Evolutionary conservation across 495 filamentous ascomycete species (phyloP).

Genomic region (Hypoxylon fuscum): DNA sequence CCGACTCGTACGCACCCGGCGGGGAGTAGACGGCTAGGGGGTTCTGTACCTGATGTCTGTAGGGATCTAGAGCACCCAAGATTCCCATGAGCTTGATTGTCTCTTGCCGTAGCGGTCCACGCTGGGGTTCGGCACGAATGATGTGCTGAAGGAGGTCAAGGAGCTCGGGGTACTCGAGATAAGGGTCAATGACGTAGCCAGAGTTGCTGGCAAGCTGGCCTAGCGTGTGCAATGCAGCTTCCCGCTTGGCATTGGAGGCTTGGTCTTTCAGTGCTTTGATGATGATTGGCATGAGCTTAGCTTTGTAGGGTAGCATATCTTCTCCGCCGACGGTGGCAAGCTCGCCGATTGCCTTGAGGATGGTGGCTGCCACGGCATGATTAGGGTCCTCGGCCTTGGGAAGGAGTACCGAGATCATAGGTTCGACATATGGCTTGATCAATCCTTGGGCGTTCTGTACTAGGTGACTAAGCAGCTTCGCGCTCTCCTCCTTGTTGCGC

Average conservation of each 20-base stretch:
- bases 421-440: slow-evolving; percentile 94
- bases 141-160: slow-evolving; percentile 92
- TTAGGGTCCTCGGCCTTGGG: slow-evolving; percentile 87
- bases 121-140: slow-evolving; percentile 85
- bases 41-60: slow-evolving; percentile 80
- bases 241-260: slow-evolving; percentile 84
- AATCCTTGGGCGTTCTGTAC: slow-evolving; percentile 89
- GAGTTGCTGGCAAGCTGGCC: slow-evolving; percentile 93
- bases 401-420: slow-evolving; percentile 88
- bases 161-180: slow-evolving; percentile 91
- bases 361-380: slow-evolving; percentile 86
- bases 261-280: slow-evolving; percentile 92
- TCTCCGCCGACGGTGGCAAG: slow-evolving; percentile 91
- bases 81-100: slow-evolving; percentile 97
- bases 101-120: slow-evolving; percentile 82
- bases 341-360: slow-evolving; percentile 92
- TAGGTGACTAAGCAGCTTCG: slow-evolving; percentile 89
- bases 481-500: slow-evolving; percentile 93
- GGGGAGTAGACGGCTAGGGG: slow-evolving; percentile 21
- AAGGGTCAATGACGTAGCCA: slow-evolving; percentile 97
- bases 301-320: slow-evolving; percentile 87
- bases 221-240: slow-evolving; percentile 88
- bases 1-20: slow-evolving; percentile 8
- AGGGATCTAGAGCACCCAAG: slow-evolving; percentile 93
- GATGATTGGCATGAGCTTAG: slow-evolving; percentile 92